A percentile compares a stretch with the other conserved stretches of the same genome.
Evolutionary conservation across 2,329 filamentous ascomycete species (phyloP).

Genomic region (Macrophomina pseudophaseolina): DNA sequence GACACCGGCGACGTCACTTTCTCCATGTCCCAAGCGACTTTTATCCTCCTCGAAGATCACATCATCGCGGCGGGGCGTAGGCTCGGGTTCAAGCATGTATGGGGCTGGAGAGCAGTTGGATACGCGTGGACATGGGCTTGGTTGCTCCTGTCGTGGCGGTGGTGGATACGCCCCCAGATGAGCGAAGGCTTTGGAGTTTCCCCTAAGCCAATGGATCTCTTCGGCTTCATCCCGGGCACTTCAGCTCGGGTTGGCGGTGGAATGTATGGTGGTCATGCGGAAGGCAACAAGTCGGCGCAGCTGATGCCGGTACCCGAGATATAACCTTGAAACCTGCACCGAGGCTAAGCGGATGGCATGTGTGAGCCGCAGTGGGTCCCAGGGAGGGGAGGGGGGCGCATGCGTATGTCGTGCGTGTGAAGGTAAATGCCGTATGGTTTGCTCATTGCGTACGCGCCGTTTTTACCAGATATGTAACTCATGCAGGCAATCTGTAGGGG

Average conservation of each 20-base stretch:
- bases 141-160: neutral
- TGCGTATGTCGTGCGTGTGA: neutral
- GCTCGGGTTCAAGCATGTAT: constrained; percentile 30
- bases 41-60: constrained; percentile 40
- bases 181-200: neutral
- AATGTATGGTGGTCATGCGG: neutral
- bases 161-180: neutral
- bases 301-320: neutral
- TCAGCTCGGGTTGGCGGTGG: neutral
- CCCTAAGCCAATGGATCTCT: neutral
- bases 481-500: neutral
- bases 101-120: constrained; percentile 33
- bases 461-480: neutral
- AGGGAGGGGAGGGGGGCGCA: neutral
- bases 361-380: neutral
- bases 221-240: neutral
- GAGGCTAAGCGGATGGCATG: neutral
- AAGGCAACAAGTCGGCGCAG: neutral
- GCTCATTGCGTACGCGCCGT: neutral
- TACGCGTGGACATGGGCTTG: constrained; percentile 32
- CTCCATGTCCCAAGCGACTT: constrained; percentile 35
- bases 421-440: neutral
- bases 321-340: neutral
- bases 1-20: constrained; percentile 31
- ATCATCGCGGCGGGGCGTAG: constrained; percentile 34